Percentiles rank a stretch among this genome's conserved stretches.
These are phyloP conservation scores for Fusarium tricinctum DNA, from an alignment of 2,329 filamentous ascomycete genomes.

Conservation along the genomic window DNA sequence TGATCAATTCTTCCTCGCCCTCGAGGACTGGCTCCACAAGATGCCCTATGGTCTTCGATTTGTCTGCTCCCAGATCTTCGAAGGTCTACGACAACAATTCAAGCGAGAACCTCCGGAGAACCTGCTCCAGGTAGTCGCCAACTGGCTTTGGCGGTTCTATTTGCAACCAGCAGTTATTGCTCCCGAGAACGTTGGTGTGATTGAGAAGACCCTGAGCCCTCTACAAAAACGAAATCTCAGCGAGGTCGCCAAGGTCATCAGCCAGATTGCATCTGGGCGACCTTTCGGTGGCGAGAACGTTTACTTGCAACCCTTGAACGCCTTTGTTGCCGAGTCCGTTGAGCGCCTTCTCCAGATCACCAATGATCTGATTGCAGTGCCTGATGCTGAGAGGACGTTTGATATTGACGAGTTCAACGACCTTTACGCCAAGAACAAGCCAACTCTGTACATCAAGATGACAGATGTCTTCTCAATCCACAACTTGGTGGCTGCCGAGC, in stretches of 20 bases:
- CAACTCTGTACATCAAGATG: slow-evolving; percentile 99
- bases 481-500: slow-evolving; percentile 84
- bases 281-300: slow-evolving; percentile 95
- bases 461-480: slow-evolving; percentile 97
- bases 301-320: slow-evolving; percentile 94
- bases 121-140: slow-evolving; percentile 84
- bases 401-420: slow-evolving; percentile 99
- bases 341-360: slow-evolving; percentile 83
- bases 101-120: slow-evolving; percentile 82
- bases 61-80: slow-evolving; percentile 87
- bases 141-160: slow-evolving; percentile 96
- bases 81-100: slow-evolving; percentile 82
- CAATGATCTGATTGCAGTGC: slow-evolving; percentile 82
- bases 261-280: slow-evolving; percentile 88
- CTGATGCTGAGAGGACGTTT: slow-evolving; percentile 90
- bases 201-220: slow-evolving; percentile 89
- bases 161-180: slow-evolving; percentile 89
- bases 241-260: slow-evolving; percentile 91
- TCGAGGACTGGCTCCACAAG: slow-evolving; percentile 86
- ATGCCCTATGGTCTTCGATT: slow-evolving; percentile 96
- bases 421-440: slow-evolving; percentile 94
- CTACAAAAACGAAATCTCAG: slow-evolving; percentile 92
- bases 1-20: slow-evolving; percentile 85
- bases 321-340: slow-evolving; percentile 88
- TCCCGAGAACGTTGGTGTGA: slow-evolving; percentile 92